Percentiles rank a stretch among this genome's conserved stretches.
These are phyloP conservation scores for Solanum pimpinellifolium DNA, from an alignment of 257 asterid genomes.

Conservation along the genomic window DNA sequence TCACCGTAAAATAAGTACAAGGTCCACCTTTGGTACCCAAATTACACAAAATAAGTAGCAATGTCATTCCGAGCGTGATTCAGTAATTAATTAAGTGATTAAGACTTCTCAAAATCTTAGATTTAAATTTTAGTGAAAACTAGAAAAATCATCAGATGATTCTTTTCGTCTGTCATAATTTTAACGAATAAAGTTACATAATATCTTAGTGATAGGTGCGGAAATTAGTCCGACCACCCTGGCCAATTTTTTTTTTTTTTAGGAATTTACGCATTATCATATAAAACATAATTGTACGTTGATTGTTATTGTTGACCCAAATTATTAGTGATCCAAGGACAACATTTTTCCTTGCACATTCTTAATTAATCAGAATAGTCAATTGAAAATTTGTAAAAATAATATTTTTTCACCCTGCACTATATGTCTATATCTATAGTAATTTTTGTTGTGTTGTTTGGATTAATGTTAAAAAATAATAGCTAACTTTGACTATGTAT, in stretches of 20 bases:
- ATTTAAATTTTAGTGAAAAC: too few relatives aligned
- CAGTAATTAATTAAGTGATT: background rate
- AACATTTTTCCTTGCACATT: too few relatives aligned
- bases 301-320: background rate
- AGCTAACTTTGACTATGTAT: background rate
- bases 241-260: background rate
- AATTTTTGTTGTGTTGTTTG: background rate
- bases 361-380: background rate
- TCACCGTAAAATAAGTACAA: background rate
- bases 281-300: too few relatives aligned
- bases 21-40: background rate
- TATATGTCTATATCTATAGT: background rate
- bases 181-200: too few relatives aligned
- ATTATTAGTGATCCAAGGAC: background rate
- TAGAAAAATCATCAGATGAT: too few relatives aligned
- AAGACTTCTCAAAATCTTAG: too few relatives aligned
- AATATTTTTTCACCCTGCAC: background rate
- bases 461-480: background rate
- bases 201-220: too few relatives aligned
- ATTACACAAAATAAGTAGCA: background rate
- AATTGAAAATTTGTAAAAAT: background rate
- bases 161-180: too few relatives aligned
- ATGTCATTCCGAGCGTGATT: background rate
- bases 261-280: background rate
- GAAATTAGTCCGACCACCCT: background rate